A percentile compares a stretch with the other conserved stretches of the same genome.
Conservation (phyloP, 1,284 basidiomycete species). For the Ustilago xerochloae region DNA sequence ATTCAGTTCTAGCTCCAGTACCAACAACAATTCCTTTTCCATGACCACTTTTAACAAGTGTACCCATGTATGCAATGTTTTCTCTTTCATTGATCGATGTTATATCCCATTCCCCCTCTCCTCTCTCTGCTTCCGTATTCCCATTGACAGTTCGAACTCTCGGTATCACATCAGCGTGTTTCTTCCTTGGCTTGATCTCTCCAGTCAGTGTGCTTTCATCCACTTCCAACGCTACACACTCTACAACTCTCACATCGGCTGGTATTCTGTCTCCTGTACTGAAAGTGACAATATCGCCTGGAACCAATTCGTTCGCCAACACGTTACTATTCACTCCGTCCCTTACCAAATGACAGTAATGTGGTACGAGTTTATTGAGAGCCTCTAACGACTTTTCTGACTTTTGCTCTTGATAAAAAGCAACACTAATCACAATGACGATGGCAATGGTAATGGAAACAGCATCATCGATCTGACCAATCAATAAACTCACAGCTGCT, state of each 20-base stretch:
- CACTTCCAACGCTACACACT: conserved; percentile 85
- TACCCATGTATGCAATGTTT: conserved; percentile 96
- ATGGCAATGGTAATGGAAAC: conserved; percentile 93
- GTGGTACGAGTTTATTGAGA: conserved; percentile 93
- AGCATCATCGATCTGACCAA: conserved; percentile 95
- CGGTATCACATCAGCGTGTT: conserved; percentile 72
- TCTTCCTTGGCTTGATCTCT: conserved; percentile 84
- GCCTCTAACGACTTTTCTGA: conserved; percentile 95
- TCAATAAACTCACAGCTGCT: conserved; percentile 84
- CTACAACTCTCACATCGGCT: conserved; percentile 86
- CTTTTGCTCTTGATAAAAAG: conserved; percentile 92
- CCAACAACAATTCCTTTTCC: conserved; percentile 90
- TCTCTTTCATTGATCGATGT: conserved; percentile 81
- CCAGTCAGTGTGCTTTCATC: conserved; percentile 96
- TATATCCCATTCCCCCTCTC: neutral
- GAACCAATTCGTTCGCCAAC: conserved; percentile 92
- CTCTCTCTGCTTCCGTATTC: neutral
- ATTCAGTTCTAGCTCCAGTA: conserved; percentile 89
- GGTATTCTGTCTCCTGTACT: conserved; percentile 89
- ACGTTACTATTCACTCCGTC: conserved; percentile 73
- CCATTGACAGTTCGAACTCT: too few species aligned
- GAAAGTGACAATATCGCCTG: conserved; percentile 91
- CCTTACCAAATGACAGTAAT: conserved; percentile 91
- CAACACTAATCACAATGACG: conserved; percentile 91
- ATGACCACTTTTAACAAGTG: conserved; percentile 88